Evolutionary conservation across 768 basidiomycete species (phyloP), one percentile per base, ranked within the genome.

Genomic region (Coprinopsis sp.): DNA sequence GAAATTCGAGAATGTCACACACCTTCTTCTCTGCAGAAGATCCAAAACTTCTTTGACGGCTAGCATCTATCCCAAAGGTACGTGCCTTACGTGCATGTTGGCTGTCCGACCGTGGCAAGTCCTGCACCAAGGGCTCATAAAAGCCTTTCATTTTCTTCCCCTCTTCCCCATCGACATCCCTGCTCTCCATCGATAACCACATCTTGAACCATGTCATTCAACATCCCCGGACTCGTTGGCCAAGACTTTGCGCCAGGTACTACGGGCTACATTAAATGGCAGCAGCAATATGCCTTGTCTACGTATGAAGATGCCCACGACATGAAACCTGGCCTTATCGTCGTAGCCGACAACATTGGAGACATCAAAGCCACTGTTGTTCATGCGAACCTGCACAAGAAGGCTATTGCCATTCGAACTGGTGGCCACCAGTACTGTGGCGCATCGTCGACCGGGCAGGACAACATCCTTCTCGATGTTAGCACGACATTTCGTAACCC

Each of bases 381-480:
- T 18, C 47, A 51, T 18, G 50, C 50, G 23, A 51, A 47, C 23
- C 37, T 23, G 14, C 18, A 41, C 14, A 51, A 51, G 27, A 42
- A 47, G 10, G 44, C 45, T 7, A 27, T 51, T 23, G 50, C 50
- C 21, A 41, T 51, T 25, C 44, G 50, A n/a, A 51, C 50, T 2
- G 50, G 50, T 21, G 50, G 50, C n/a, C 50, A 51, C 28, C 50
- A 51, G 18, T 51, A 51, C 50, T 40, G 45, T 27, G 50, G 50
- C 16, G 50, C 50, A n/a, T 51, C 50, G 7, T 51, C 50, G 24
- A 47, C 50, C 28, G 4, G 38, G 27, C 29, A 13, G 1, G 28
- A 36, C 21, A 51, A 51, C 38, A 47, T 51, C 44, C 50, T 46
- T 16, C 13, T 51, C 1, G 50, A 51, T 44, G 45, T 51, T 23